Evolutionary conservation across 2,329 filamentous ascomycete species (phyloP).

Genomic region (Penicillium sp.): DNA sequence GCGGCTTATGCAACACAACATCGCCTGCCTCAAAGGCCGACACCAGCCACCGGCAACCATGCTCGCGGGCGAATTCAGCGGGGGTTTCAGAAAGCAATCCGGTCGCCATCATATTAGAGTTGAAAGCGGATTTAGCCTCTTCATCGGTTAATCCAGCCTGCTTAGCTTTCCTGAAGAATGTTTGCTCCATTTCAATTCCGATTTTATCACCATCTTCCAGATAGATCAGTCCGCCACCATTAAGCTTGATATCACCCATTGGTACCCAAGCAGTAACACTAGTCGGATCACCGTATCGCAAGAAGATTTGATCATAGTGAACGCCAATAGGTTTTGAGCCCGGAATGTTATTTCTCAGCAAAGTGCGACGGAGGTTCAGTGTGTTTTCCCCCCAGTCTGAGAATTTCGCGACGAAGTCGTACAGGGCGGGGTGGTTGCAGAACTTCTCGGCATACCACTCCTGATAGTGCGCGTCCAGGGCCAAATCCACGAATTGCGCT

Average conservation of each 20-base stretch:
- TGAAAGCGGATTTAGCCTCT: constrained; percentile 58
- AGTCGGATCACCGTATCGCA: constrained; percentile 59
- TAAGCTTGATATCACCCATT: constrained; percentile 58
- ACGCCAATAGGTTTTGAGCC: constrained; percentile 63
- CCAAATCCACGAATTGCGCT: constrained; percentile 53
- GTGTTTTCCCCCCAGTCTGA: constrained; percentile 60
- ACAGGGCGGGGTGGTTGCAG: constrained; percentile 57
- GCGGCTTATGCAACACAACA: constrained; percentile 49
- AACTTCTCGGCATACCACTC: constrained; percentile 60
- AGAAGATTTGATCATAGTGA: constrained; percentile 65
- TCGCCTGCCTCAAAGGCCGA: constrained; percentile 60
- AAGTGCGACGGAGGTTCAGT: constrained; percentile 51
- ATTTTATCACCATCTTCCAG: constrained; percentile 52
- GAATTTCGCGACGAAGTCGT: constrained; percentile 55
- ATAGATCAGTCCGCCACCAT: constrained; percentile 64
- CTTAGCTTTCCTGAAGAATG: constrained; percentile 55
- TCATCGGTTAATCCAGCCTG: constrained; percentile 56
- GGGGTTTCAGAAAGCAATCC: constrained; percentile 59
- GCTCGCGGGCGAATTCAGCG: constrained; percentile 47
- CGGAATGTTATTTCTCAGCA: constrained; percentile 62
- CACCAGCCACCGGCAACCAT: constrained; percentile 55
- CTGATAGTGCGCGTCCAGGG: constrained; percentile 58
- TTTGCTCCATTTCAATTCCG: constrained; percentile 27
- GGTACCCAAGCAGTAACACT: constrained; percentile 63
- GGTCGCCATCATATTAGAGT: constrained; percentile 63